phyloP scores from a whole-genome alignment of 345 rosid genomes.

The Eutrema heterophyllum region DNA sequence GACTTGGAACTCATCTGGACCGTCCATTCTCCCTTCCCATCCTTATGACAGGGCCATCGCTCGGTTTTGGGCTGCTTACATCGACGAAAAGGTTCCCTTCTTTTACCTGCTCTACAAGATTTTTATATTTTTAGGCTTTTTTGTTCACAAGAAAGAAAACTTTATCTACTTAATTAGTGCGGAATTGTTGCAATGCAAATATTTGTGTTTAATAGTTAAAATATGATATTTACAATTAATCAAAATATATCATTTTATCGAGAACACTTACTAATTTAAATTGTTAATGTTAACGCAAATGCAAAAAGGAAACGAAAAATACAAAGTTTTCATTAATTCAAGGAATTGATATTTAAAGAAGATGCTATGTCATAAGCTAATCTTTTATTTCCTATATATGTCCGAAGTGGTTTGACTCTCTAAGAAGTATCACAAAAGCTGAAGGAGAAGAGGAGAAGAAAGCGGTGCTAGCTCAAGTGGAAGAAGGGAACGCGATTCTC shows the following conservation, averaged over 20 bases:
- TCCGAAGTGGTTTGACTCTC: constrained; percentile 44
- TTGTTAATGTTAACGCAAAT: neutral
- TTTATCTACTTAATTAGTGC: neutral
- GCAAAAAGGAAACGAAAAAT: neutral
- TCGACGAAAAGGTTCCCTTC: constrained; percentile 56
- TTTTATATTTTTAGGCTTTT: neutral
- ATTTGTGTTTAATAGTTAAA: neutral
- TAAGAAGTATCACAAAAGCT: constrained; percentile 28
- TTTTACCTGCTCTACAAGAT: neutral
- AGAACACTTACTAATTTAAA: neutral
- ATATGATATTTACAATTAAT: neutral
- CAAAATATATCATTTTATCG: neutral
- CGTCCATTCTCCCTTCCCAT: constrained; percentile 59
- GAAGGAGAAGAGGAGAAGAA: constrained; percentile 44
- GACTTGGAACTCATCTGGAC: constrained; percentile 49
- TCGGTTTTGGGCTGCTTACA: constrained; percentile 71
- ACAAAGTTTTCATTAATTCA: neutral
- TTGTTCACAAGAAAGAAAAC: neutral
- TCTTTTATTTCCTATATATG: neutral
- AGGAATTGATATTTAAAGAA: neutral
- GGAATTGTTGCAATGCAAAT: neutral
- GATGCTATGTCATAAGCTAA: neutral
- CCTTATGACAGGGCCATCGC: constrained; percentile 63
- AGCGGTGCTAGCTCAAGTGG: constrained; percentile 30
- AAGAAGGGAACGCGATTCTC: constrained; percentile 36